Conservation (phyloP, 1,139 yeast genomes). For the Hanseniaspora uvarum region DNA sequence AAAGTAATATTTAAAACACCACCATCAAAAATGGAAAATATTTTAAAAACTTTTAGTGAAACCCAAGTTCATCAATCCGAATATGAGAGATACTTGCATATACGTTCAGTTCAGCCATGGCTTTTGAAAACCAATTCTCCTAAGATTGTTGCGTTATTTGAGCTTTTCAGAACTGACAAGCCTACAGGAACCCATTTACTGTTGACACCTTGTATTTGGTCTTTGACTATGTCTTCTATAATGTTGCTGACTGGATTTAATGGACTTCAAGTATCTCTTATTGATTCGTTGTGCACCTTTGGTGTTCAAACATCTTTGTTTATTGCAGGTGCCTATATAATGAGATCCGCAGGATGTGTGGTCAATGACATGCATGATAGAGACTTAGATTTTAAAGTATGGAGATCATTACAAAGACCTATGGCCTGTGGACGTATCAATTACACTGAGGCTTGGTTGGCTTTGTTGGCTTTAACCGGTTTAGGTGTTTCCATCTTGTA, state of each 20-base stretch:
- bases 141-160: constrained; percentile 77
- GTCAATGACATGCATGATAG: constrained; percentile 83
- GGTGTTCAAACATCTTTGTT: constrained; percentile 36
- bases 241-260: constrained; percentile 42
- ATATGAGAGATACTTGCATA: constrained; percentile 35
- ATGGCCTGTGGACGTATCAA: constrained; percentile 77
- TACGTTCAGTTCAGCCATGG: not conserved
- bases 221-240: constrained; percentile 62
- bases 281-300: constrained; percentile 37
- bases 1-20: constrained; percentile 9
- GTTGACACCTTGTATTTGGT: constrained; percentile 61
- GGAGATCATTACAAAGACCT: constrained; percentile 81
- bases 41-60: constrained; percentile 35
- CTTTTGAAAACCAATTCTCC: constrained; percentile 45
- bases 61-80: constrained; percentile 52
- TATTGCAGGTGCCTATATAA: constrained; percentile 72
- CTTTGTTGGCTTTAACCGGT: constrained; percentile 59
- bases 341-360: constrained; percentile 98
- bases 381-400: constrained; percentile 71
- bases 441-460: constrained; percentile 59
- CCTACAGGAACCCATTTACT: constrained; percentile 88
- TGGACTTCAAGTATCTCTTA: constrained; percentile 35
- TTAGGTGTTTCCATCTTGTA: constrained; percentile 69
- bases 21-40: constrained; percentile 5
- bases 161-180: constrained; percentile 79